Base-by-base conservation (phyloP, 2,329 filamentous ascomycete species). In the Helotiales sp. region DNA sequence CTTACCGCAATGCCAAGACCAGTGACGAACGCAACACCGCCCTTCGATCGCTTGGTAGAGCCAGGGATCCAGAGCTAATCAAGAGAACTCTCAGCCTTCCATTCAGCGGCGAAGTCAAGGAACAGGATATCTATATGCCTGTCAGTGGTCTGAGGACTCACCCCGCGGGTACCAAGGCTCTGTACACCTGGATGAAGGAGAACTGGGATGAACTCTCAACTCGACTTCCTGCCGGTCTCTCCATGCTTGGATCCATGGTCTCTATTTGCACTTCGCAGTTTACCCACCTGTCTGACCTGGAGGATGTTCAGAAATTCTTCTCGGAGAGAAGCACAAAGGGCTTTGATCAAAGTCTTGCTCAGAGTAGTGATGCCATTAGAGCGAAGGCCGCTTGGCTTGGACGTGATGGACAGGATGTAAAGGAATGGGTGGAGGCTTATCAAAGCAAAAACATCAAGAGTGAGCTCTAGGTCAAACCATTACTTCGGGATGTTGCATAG, bases 51-150 rank as follows among this genome's bases (percentile, higher is more conserved):
- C 82, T 98, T 22, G 93, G 93, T 51, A 86, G 91, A 51, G 86
- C 91, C 47, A 87, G 87, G 71, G 82, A 89, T 56, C 87, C 90
- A 1, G 85, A 88, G 64, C 83, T 97, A 49, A 93, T 97, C 72
- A 79, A 95, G 77, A 85, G 85, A 61, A 93, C 92, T 2, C 81
- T 98, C 13, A 82, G 79, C 29, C 79, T 97, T 62, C 81, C 92
- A 30, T 81, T 93, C 57, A 85, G 86, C 72, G 85, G 87, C 61
- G 88, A 96, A 65, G 89, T 97, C 75, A 96, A 96, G 79, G 91
- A 90, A 63, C 93, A 97, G 74, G 93, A 98, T 73, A 87, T 97
- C 63, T 97, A 96, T 77, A 86, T 96, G 71, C 93, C 93, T 1
- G 83, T 95, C 36, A 84, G 85, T 31, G 90, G 90, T 7, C 82